phyloP scores from a whole-genome alignment of 495 filamentous ascomycete genomes.

The Trichoderma parareesei region DNA sequence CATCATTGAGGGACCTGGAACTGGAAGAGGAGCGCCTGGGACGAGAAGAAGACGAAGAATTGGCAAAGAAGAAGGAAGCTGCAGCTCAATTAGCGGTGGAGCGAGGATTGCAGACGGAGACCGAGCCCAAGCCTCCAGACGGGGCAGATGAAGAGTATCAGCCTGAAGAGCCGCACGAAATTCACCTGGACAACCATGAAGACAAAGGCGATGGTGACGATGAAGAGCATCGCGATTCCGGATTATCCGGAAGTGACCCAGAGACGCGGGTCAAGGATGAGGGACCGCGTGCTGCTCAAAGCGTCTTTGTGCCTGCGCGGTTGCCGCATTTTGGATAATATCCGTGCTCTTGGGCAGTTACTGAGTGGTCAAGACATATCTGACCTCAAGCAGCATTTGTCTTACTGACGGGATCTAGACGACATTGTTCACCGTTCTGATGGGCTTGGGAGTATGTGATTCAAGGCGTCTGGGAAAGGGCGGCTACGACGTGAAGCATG shows the following conservation, averaged over 20 bases:
- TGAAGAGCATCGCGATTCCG: conserved; percentile 11
- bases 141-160: conserved; percentile 16
- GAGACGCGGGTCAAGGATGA: not conserved
- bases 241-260: not conserved
- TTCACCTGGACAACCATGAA: not conserved
- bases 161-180: not conserved
- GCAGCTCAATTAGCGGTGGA: conserved; percentile 64
- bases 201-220: conserved; percentile 10
- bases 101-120: conserved; percentile 52
- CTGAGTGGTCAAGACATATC: not conserved
- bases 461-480: not conserved
- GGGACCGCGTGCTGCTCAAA: not conserved
- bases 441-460: not conserved
- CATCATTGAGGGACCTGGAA: conserved; percentile 65
- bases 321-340: conserved; percentile 23
- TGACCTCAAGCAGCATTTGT: not conserved
- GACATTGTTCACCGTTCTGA: not conserved
- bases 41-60: conserved; percentile 59
- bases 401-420: not conserved
- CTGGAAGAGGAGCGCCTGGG: conserved; percentile 65
- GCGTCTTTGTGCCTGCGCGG: conserved; percentile 25
- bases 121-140: conserved; percentile 22
- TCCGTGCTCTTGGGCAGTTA: not conserved
- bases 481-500: not conserved
- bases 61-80: conserved; percentile 61